Base-by-base conservation (phyloP, 177 flowering plant genomes). In the Vitis hybrid region DNA sequence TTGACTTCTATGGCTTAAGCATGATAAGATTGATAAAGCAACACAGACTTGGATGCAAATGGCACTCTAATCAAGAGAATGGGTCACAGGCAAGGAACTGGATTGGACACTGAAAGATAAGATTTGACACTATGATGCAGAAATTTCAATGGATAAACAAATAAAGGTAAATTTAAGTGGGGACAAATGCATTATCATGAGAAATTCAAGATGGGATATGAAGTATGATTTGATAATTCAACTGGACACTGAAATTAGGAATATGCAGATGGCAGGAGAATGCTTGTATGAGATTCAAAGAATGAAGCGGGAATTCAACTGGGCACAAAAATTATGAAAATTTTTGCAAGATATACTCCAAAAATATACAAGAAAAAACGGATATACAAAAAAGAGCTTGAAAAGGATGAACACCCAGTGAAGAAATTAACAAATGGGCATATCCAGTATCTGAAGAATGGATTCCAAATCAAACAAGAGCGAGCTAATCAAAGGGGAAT, bases 1-100 rank as follows among this genome's bases (percentile, higher is more conserved):
- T 89, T 71, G 73, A 65, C 5, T 52, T 74, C 63, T 75, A 75
- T 2, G 20, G 22, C 60, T 59, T 59, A 34, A 57, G 50, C 31
- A 79, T 48, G 39, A 50, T 50, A 79, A 20, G 48, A 68, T 26
- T 34, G 49, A 57, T n/a, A 51, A 15, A 48, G 56, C 10, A 10
- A 48, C 52, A 45, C 34, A 3, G 16, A 39, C 2, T 39, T 39
- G 2, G 10, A 39, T 10, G 58, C 52, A 55, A 66, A 61, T 6
- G 50, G 26, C 15, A 20, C 20, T 31, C 5, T 5, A 56, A 49
- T 39, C 1, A 49, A 34, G 49, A 34, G 39, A 34, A 31, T 8
- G 3, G 18, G 12, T 1, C 9, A 14, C 31, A 20, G 3, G 2
- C 5, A 15, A 29, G 15, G 48, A 66, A 51, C 14, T 52, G 20